Conservation (phyloP, 2,329 filamentous ascomycete genomes). For the Allantophomopsis cytisporea region DNA sequence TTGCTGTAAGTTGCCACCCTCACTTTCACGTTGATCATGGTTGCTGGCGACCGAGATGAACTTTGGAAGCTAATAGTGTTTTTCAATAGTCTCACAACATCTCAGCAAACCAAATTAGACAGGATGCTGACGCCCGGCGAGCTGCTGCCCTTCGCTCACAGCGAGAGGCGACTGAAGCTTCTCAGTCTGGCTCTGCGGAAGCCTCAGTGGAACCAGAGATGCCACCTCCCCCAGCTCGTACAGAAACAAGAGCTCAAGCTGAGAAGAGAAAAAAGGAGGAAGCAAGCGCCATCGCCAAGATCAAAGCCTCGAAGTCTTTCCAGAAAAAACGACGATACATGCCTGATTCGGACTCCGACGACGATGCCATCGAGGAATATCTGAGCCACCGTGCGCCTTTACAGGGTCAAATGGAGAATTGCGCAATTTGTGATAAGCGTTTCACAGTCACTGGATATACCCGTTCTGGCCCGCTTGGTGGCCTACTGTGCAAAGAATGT, state of each 20-base stretch:
- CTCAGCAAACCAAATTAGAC: constrained; percentile 40
- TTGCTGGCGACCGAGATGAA: neutral
- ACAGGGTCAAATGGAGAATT: constrained; percentile 75
- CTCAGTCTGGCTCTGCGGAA: constrained; percentile 27
- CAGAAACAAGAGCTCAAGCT: constrained; percentile 15
- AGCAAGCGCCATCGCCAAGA: constrained; percentile 41
- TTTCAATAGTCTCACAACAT: constrained; percentile 53
- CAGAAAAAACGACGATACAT: constrained; percentile 29
- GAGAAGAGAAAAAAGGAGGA: constrained; percentile 22
- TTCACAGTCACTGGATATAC: constrained; percentile 92
- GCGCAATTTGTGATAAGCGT: constrained; percentile 70
- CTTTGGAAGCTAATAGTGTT: neutral
- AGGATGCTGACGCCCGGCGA: constrained; percentile 32
- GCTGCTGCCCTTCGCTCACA: constrained; percentile 21
- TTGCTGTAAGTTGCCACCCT: constrained; percentile 34
- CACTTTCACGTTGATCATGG: neutral
- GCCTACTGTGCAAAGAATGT: constrained; percentile 73
- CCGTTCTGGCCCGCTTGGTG: constrained; percentile 67
- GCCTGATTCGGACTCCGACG: constrained; percentile 29
- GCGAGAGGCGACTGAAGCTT: constrained; percentile 18
- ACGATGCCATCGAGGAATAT: constrained; percentile 34
- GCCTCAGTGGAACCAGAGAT: constrained; percentile 15
- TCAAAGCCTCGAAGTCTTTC: constrained; percentile 45
- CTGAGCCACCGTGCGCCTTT: constrained; percentile 24
- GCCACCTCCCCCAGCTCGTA: constrained; percentile 11